Percentiles rank a stretch among this genome's conserved stretches.
Conservation (phyloP, 345 rosid species). For the Trapa incisa region DNA sequence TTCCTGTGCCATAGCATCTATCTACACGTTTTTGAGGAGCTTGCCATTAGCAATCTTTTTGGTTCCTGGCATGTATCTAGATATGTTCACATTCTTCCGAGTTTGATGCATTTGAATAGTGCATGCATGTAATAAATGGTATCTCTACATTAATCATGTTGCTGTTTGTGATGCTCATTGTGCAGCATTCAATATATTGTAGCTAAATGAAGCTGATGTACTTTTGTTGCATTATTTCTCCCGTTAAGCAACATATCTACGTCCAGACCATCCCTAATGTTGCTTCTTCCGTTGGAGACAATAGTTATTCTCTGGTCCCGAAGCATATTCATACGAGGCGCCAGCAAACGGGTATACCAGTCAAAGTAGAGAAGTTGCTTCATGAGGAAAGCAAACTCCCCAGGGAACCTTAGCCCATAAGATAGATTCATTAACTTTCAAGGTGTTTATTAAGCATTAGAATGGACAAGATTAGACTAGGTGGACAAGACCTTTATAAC, state of each 20-base stretch:
- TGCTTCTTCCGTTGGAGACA: slow-evolving; percentile 49
- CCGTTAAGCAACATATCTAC: slow-evolving; percentile 9
- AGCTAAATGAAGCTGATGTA: neutral
- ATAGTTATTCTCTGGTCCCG: slow-evolving; percentile 87
- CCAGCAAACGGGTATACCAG: slow-evolving; percentile 80
- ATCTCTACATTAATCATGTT: neutral
- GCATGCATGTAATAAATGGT: neutral
- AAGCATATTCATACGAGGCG: slow-evolving; percentile 90
- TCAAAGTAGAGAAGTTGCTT: slow-evolving; percentile 94
- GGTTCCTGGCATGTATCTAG: neutral
- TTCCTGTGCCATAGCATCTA: neutral
- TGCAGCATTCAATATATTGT: neutral
- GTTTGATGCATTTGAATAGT: neutral
- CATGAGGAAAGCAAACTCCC: slow-evolving; percentile 95
- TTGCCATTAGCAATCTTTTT: neutral
- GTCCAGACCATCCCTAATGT: slow-evolving; percentile 28
- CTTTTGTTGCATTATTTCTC: neutral
- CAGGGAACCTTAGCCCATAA: slow-evolving; percentile 76
- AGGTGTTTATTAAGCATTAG: too few relatives aligned
- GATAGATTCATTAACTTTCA: slow-evolving; percentile 63
- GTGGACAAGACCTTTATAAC: slow-evolving; percentile 56
- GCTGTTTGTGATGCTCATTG: neutral
- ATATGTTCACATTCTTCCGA: neutral
- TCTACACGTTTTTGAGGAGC: neutral
- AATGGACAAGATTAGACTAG: neutral